Conservation (phyloP, 2,329 filamentous ascomycete species). For the Cladorrhinum sp. region DNA sequence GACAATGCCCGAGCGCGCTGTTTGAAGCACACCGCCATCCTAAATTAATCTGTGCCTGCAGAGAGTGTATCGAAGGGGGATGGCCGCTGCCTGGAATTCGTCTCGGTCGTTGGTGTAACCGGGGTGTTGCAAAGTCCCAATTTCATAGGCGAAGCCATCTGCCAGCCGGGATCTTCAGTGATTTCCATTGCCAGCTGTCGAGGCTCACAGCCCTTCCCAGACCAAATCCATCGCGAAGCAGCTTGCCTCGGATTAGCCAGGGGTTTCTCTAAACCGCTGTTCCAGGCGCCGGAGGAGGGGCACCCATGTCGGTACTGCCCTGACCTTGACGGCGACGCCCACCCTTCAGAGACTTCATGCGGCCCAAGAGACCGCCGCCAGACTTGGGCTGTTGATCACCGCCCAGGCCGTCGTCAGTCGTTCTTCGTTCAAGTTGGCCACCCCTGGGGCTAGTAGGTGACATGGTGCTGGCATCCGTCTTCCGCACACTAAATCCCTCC, state of each 20-base stretch:
- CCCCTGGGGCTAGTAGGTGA: constrained; percentile 60
- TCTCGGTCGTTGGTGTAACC: not conserved
- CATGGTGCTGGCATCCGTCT: constrained; percentile 36
- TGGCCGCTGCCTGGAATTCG: not conserved
- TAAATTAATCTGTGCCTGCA: constrained; percentile 7
- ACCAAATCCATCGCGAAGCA: constrained; percentile 1
- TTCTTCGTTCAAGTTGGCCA: constrained; percentile 58
- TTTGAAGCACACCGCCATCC: not conserved
- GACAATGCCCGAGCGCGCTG: not conserved
- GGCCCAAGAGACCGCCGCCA: constrained; percentile 65
- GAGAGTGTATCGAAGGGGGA: not conserved
- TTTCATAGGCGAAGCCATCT: not conserved
- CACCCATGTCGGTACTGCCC: constrained; percentile 28
- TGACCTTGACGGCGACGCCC: constrained; percentile 50
- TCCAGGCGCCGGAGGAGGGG: constrained; percentile 33
- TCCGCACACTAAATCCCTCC: constrained; percentile 45
- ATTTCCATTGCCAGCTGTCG: not conserved
- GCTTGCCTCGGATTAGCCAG: constrained; percentile 8
- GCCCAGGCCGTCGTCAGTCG: constrained; percentile 55
- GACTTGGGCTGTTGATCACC: constrained; percentile 40
- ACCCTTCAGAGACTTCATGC: constrained; percentile 80
- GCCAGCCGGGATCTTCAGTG: not conserved
- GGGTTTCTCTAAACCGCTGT: constrained; percentile 38
- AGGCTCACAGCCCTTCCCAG: not conserved
- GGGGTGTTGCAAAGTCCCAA: not conserved